Base-by-base conservation (phyloP, 2,329 filamentous ascomycete genomes). In the Fusarium pseudoanthophilum region DNA sequence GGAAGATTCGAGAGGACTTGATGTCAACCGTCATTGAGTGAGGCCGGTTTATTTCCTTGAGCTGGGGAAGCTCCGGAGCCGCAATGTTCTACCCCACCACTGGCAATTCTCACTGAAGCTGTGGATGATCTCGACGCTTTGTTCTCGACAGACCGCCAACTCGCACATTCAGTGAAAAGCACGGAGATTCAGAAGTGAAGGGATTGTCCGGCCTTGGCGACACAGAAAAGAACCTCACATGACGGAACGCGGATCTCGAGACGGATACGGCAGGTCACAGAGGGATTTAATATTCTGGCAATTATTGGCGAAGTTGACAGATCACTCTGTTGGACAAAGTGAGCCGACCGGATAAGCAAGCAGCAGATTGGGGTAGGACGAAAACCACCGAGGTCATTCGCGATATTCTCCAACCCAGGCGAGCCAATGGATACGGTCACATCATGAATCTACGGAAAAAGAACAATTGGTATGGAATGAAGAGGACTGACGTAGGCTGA, bases 21-120 rank as follows among this genome's bases (percentile, higher is more conserved):
- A 48, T 48, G 55, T 36, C 32, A 26, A 15, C 40, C 3, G 14
- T 15, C 24, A n/a, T 36, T 16, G 52, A 53, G 24, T 18, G 13
- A 39, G 37, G 48, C 67, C 71, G 71, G 53, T 62, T 65, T 72
- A 65, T 74, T 69, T 69, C 71, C 71, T 60, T 30, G 51, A 60
- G 56, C 64, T 74, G 71, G 71, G 63, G 71, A 72, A 57, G 62
- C 52, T 74, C 67, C 51, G 42, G 71, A 73, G 71, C 71, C 71
- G 71, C 71, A 74, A 30, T 15, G 1, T 48, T 32, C 14, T 39
- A 55, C 67, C 57, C 71, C 71, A 60, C 67, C 42, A 49, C 30
- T 28, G 24, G 34, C 21, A 60, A n/a, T 62, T 53, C 46, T 51
- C 57, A 45, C 37, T 32, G 40, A 37, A 24, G 46, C 49, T 39